Evolutionary conservation across 164 flowering plant species (phyloP).

Genomic region (Buxus sempervirens): DNA sequence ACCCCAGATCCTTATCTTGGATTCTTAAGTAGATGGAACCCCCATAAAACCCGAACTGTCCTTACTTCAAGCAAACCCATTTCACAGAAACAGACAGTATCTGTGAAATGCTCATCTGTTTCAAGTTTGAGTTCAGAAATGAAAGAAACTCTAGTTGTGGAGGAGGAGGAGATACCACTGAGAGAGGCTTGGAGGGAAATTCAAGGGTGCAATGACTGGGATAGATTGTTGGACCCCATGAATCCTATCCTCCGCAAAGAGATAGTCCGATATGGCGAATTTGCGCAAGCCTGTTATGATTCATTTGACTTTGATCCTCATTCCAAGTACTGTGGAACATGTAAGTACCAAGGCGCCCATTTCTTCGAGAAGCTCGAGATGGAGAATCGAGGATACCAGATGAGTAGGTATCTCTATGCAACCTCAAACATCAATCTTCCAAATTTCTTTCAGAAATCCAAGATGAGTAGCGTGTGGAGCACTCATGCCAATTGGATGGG

Average conservation of each 20-base stretch:
- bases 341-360: constrained; percentile 44
- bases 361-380: constrained; percentile 56
- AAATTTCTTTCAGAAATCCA: constrained; percentile 63
- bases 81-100: constrained; percentile 1
- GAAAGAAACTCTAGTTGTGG: not conserved
- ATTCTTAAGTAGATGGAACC: not conserved
- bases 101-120: constrained; percentile 6
- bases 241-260: constrained; percentile 51
- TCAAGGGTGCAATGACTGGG: constrained; percentile 61
- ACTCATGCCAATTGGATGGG: constrained; percentile 88
- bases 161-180: constrained; percentile 25
- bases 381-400: constrained; percentile 38
- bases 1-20: not conserved
- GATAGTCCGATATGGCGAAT: constrained; percentile 70
- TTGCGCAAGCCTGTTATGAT: constrained; percentile 75
- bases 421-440: constrained; percentile 77
- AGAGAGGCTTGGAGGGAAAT: constrained; percentile 53
- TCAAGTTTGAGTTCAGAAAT: constrained; percentile 7
- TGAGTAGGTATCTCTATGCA: constrained; percentile 62
- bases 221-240: constrained; percentile 62
- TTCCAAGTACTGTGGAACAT: constrained; percentile 71
- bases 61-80: constrained; percentile 6
- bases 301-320: constrained; percentile 75
- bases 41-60: not conserved
- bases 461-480: constrained; percentile 56